Evolutionary conservation across 352 stramenopile genomes (phyloP).

Genomic region (Globisporangium radiosum): DNA sequence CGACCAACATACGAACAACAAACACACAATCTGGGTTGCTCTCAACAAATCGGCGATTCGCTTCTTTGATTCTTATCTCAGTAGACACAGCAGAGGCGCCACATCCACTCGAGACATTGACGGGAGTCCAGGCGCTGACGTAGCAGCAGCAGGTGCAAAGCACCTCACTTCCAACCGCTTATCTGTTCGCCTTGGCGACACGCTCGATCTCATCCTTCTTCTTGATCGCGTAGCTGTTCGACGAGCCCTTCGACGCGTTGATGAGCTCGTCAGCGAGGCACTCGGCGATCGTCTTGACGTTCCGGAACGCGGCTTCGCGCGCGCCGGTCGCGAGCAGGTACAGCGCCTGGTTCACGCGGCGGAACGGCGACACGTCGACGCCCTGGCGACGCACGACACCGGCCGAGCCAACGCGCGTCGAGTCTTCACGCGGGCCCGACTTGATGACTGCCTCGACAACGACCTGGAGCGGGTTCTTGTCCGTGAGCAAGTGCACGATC

Average conservation of each 20-base stretch:
- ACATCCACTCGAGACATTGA: slow-evolving; percentile 15
- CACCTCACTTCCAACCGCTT: slow-evolving; percentile 41
- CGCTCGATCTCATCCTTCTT: slow-evolving; percentile 99
- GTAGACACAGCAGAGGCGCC: slow-evolving; percentile 15
- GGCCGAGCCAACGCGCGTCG: slow-evolving; percentile 97
- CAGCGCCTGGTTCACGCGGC: slow-evolving; percentile 98
- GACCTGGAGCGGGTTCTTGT: slow-evolving; percentile 99
- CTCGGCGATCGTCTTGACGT: slow-evolving; percentile 99
- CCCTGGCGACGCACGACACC: slow-evolving; percentile 99
- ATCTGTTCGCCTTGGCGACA: slow-evolving; percentile 99
- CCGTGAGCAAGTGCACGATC: slow-evolving; percentile 99
- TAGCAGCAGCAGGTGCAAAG: too few species aligned
- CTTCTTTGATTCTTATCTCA: slow-evolving; percentile 60
- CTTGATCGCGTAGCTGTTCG: slow-evolving; percentile 99
- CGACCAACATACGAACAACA: too few species aligned
- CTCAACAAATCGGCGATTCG: slow-evolving; percentile 86
- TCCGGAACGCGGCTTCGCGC: slow-evolving; percentile 97
- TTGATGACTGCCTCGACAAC: slow-evolving; percentile 89
- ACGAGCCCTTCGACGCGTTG: slow-evolving; percentile 99
- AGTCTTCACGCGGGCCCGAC: slow-evolving; percentile 98
- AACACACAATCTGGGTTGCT: slow-evolving; percentile 21
- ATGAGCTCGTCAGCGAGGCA: slow-evolving; percentile 99
- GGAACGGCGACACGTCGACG: slow-evolving; percentile 99
- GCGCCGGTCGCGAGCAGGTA: slow-evolving; percentile 98
- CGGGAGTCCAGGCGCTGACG: too few species aligned